Evolutionary conservation across 2,329 filamentous ascomycete species (phyloP).

Genomic region (Fusarium napiforme): DNA sequence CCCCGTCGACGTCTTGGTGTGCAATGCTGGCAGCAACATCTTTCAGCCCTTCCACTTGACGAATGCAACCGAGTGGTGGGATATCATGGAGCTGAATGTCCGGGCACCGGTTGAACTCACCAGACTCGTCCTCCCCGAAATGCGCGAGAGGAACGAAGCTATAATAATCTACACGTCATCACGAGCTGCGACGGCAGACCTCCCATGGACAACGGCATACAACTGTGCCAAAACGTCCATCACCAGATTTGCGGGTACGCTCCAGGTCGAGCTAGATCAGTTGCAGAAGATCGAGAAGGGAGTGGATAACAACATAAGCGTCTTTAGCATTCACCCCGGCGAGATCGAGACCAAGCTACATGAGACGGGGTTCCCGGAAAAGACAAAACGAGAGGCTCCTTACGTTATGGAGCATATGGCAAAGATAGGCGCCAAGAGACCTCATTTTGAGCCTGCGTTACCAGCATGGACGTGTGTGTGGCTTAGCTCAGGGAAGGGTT

Average conservation of each 20-base stretch:
- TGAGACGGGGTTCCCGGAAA: neutral
- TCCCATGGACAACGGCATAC: neutral
- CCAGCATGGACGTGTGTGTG: neutral
- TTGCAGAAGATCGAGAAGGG: neutral
- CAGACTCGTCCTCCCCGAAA: neutral
- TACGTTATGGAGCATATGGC: neutral
- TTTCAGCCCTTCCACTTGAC: neutral
- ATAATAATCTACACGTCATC: neutral
- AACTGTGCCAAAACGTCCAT: neutral
- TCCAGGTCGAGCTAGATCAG: neutral
- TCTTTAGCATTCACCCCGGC: neutral
- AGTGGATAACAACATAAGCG: neutral
- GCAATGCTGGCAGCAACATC: neutral
- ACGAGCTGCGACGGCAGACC: neutral
- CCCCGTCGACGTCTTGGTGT: neutral
- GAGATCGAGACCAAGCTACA: neutral
- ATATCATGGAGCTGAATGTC: neutral
- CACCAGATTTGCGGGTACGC: neutral
- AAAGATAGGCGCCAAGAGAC: neutral
- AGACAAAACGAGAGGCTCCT: neutral
- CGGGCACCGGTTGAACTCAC: neutral
- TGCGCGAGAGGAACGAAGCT: neutral
- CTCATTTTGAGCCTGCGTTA: neutral
- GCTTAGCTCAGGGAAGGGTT: neutral
- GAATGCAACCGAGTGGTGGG: neutral